Evolutionary conservation across 495 filamentous ascomycete species (phyloP).

Genomic region (Penicillium atrosanguineum): DNA sequence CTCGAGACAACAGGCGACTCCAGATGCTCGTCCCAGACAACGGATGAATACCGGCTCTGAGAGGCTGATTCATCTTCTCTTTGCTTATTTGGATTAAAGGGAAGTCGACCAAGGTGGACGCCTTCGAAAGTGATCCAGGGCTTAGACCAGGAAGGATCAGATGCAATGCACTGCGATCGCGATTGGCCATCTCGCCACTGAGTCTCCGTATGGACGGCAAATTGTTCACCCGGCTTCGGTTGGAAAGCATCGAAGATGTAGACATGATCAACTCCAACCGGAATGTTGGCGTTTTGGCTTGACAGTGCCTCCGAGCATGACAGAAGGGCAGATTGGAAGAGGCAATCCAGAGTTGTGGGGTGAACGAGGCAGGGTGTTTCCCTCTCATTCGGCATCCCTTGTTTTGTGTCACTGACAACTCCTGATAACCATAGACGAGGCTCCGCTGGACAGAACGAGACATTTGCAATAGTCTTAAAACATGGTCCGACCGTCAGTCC

Average conservation of each 20-base stretch:
- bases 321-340: slow-evolving; percentile 29
- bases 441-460: slow-evolving; percentile 22
- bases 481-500: slow-evolving; percentile 25
- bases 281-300: slow-evolving; percentile 20
- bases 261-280: slow-evolving; percentile 20
- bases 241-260: slow-evolving; percentile 18
- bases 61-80: slow-evolving; percentile 8
- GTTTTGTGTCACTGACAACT: slow-evolving; percentile 22
- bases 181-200: slow-evolving; percentile 14
- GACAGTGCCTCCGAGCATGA: slow-evolving; percentile 17
- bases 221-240: slow-evolving; percentile 14
- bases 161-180: slow-evolving; percentile 19
- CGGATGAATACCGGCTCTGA: slow-evolving; percentile 17
- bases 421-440: slow-evolving; percentile 16
- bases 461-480: slow-evolving; percentile 18
- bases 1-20: slow-evolving; percentile 14
- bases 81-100: slow-evolving; percentile 17
- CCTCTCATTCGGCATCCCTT: slow-evolving; percentile 19
- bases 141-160: slow-evolving; percentile 12
- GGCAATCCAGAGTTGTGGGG: slow-evolving; percentile 32
- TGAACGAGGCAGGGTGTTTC: slow-evolving; percentile 29
- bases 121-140: slow-evolving; percentile 24
- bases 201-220: slow-evolving; percentile 18
- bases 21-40: slow-evolving; percentile 22
- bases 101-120: slow-evolving; percentile 21